Evolutionary conservation across 495 filamentous ascomycete species (phyloP), one percentile per base, ranked within the genome.

Genomic region (Neurospora africana): DNA sequence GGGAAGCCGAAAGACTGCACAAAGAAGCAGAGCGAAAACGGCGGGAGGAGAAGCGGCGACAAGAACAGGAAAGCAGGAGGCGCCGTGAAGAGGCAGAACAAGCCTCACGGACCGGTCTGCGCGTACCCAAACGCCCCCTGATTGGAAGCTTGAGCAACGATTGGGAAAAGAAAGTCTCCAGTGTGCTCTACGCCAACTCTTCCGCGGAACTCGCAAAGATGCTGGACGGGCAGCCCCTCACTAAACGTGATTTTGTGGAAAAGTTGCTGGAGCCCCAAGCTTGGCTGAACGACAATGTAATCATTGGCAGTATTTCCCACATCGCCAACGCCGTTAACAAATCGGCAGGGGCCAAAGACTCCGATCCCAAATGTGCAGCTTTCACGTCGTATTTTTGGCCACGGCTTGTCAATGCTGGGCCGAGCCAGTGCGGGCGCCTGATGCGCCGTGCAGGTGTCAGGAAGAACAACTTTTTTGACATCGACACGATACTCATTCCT

Each of bases 211-310:
- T 76, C 1, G 86, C 84, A 3, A 84, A 75, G 30, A 87, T 84
- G 2, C 80, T 83, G 4, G 83, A 86, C 23, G 90, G 90, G 7
- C 85, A 87, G 5, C 79, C 84, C 3, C 78, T 96, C 10, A 85
- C 77, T 23, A 80, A 83, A 5, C 84, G 84, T 69, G 92, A 95
- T 74, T 90, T 97, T 41, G 76, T 69, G 0, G 80, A 79, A 30
- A 82, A 86, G 80, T 71, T 94, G 69, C 81, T 91, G 21, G 79
- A 80, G 17, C 71, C 79, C 3, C 76, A 78, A 10, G 82, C 81
- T 0, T 97, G 93, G 93, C 82, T 97, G 0, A 95, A 97, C 75
- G 93, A 97, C 78, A 91, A 94, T 69, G 86, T 92, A 23, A 90
- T 97, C 75, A 93, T 92, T 73, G 85, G 87, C 3, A 90, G 90